phyloP scores from a whole-genome alignment of 257 asterid genomes.

The Paulownia fortunei region DNA sequence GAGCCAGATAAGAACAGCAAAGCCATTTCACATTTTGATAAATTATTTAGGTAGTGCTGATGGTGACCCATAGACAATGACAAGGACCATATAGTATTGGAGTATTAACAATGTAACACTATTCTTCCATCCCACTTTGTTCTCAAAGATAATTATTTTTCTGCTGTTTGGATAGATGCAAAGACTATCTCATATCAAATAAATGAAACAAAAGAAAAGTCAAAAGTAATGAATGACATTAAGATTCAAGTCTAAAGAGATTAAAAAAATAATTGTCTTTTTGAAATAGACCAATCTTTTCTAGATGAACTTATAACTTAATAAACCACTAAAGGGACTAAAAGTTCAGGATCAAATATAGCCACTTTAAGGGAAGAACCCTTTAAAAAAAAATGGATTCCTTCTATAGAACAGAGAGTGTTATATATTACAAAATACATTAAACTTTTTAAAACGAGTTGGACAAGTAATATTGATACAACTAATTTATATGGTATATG shows the following conservation, averaged over 20 bases:
- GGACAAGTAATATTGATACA: not conserved
- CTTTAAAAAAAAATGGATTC: too few relatives aligned
- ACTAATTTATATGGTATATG: not conserved
- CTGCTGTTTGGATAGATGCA: not conserved
- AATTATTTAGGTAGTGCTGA: not conserved
- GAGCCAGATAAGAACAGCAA: not conserved
- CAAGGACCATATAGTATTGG: not conserved
- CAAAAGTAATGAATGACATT: not conserved
- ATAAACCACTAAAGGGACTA: too few relatives aligned
- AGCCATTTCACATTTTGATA: not conserved
- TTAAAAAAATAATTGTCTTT: too few relatives aligned
- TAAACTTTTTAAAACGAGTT: too few relatives aligned
- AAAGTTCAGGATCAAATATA: too few relatives aligned
- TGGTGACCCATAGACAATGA: slow-evolving; percentile 1
- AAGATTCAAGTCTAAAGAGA: not conserved
- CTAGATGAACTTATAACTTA: not conserved
- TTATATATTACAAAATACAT: too few relatives aligned
- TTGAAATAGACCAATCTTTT: not conserved
- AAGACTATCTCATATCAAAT: not conserved
- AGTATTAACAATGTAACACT: not conserved
- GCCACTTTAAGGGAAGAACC: too few relatives aligned
- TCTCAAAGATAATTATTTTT: not conserved
- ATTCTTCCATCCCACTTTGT: not conserved
- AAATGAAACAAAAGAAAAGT: slow-evolving; percentile 13
- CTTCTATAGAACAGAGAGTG: not conserved